Conservation (phyloP, 129 eudicot genomes). For the Flaveria ramosissima region DNA sequence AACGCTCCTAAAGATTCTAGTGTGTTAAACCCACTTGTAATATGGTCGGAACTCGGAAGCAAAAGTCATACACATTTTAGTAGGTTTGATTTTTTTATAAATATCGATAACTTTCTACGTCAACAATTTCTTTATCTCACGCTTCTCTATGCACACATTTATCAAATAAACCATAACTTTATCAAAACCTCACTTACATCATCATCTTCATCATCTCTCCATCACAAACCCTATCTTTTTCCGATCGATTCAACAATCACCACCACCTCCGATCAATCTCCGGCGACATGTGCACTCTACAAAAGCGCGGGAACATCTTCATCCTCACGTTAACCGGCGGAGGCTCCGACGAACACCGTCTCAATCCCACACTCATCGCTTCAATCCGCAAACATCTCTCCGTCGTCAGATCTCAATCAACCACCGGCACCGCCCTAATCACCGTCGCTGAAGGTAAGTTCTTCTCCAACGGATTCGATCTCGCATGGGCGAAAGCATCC, state of each 20-base stretch:
- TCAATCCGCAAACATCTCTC: conserved; percentile 58
- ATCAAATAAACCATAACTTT: no score
- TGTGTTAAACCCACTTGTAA: no score
- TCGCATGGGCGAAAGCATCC: conserved; percentile 59
- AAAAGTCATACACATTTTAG: no score
- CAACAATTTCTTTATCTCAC: no score
- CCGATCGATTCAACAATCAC: not conserved
- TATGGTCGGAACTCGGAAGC: no score
- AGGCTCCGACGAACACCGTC: conserved; percentile 57
- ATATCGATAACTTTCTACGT: no score
- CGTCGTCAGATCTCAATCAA: conserved; percentile 54
- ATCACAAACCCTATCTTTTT: not conserved
- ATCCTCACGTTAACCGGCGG: conserved; percentile 59
- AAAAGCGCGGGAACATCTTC: conserved; percentile 66
- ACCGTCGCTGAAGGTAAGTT: conserved; percentile 65
- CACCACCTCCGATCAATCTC: no score
- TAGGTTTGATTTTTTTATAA: no score
- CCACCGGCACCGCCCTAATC: conserved; percentile 54
- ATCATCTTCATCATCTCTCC: not conserved
- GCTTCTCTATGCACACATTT: no score
- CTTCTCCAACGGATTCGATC: conserved; percentile 90
- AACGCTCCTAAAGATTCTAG: no score
- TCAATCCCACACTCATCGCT: conserved; percentile 62
- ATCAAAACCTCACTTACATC: no score
- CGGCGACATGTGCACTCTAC: conserved; percentile 55